A percentile compares a stretch with the other conserved stretches of the same genome.
These are phyloP conservation scores for Lodderomyces theae DNA, from an alignment of 1,139 yeast species.

Conservation along the genomic window DNA sequence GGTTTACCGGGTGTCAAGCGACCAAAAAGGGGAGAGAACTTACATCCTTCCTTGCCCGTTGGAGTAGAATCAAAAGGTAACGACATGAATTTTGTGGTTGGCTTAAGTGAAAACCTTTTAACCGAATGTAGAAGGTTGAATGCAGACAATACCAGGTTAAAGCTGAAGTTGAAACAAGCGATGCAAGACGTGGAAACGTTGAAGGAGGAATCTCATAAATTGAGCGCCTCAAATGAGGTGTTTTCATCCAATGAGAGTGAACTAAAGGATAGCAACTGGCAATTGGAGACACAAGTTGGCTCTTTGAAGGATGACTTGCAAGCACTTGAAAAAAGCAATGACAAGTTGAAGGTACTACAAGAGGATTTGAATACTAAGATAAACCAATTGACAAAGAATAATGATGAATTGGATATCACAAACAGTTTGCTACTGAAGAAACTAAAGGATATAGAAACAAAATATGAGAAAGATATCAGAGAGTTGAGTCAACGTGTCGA, in stretches of 20 bases:
- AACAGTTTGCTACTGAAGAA: slow-evolving; percentile 38
- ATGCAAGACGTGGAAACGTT: slow-evolving; percentile 39
- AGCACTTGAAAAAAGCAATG: slow-evolving; percentile 25
- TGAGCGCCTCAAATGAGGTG: slow-evolving; percentile 33
- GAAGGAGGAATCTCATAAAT: slow-evolving; percentile 35
- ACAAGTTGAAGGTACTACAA: slow-evolving; percentile 28
- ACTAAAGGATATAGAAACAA: slow-evolving; percentile 31
- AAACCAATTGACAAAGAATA: slow-evolving; percentile 34
- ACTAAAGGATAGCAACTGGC: slow-evolving; percentile 75
- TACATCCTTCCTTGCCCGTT: slow-evolving; percentile 29
- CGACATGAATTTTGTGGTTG: slow-evolving; percentile 79
- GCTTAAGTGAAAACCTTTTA: slow-evolving; percentile 74
- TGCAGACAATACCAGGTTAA: slow-evolving; percentile 60
- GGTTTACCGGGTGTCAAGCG: slow-evolving; percentile 6
- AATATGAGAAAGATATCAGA: slow-evolving; percentile 38
- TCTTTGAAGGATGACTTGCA: slow-evolving; percentile 47
- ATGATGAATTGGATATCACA: slow-evolving; percentile 49
- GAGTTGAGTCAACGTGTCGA: slow-evolving; percentile 51
- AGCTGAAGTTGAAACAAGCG: slow-evolving; percentile 39
- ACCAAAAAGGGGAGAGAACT: slow-evolving; percentile 8
- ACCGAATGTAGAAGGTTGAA: slow-evolving; percentile 77
- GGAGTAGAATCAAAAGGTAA: slow-evolving; percentile 52
- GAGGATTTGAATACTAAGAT: slow-evolving; percentile 35
- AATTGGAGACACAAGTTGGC: slow-evolving; percentile 59
- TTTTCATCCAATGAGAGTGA: slow-evolving; percentile 37